Conservation (phyloP, 306 rosid species). For the Vigna radiata region DNA sequence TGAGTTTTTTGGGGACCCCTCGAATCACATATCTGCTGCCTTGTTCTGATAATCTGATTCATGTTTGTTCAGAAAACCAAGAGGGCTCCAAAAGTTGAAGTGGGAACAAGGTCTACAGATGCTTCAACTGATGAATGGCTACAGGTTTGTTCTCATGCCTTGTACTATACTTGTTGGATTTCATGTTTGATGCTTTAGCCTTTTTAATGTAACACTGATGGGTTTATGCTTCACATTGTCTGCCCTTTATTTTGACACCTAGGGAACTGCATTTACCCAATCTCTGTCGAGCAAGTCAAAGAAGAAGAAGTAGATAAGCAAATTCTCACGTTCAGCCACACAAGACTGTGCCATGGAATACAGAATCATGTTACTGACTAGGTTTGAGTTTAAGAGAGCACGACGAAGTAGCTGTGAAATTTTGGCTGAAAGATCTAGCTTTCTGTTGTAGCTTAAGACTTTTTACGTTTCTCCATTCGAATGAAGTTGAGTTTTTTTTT, state of each 20-base stretch:
- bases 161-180: constrained; percentile 20
- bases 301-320: constrained; percentile 78
- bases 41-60: constrained; percentile 11
- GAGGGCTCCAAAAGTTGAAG: constrained; percentile 91
- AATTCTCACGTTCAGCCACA: constrained; percentile 51
- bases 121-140: constrained; percentile 94
- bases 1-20: background rate
- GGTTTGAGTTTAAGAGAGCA: constrained; percentile 61
- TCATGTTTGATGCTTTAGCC: constrained; percentile 7
- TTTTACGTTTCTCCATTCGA: constrained; percentile 19
- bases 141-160: constrained; percentile 63
- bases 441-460: constrained; percentile 67
- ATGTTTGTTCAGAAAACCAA: constrained; percentile 73
- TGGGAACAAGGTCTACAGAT: constrained; percentile 82
- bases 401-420: constrained; percentile 52
- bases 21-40: constrained; percentile 34
- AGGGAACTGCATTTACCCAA: constrained; percentile 89
- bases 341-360: constrained; percentile 54
- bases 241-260: constrained; percentile 26
- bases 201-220: constrained; percentile 14
- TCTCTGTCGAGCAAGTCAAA: constrained; percentile 70
- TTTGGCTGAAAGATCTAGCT: constrained; percentile 54
- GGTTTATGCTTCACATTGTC: constrained; percentile 32
- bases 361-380: constrained; percentile 61
- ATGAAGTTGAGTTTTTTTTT: constrained; percentile 50